Percentiles rank a stretch among this genome's conserved stretches.
Evolutionary conservation across 2,329 filamentous ascomycete genomes (phyloP).

Genomic region (Magnaporthales sp.): DNA sequence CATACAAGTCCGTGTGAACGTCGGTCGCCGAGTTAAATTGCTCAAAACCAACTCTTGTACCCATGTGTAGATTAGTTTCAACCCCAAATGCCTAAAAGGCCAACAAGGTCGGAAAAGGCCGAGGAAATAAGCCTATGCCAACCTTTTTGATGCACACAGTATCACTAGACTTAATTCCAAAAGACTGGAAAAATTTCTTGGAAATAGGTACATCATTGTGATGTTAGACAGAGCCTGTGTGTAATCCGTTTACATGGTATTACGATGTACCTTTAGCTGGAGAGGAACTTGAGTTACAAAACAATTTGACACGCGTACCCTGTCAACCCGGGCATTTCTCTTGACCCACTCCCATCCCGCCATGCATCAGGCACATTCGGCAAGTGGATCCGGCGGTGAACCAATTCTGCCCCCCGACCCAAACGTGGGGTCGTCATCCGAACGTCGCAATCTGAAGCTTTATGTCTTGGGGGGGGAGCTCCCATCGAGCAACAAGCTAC

Average conservation of each 20-base stretch:
- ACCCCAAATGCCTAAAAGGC: background rate
- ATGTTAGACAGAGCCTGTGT: background rate
- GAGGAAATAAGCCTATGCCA: no score
- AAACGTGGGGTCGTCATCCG: conserved; percentile 1
- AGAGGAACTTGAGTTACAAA: background rate
- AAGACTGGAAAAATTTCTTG: background rate
- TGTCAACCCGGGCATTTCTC: background rate
- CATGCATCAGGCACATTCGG: background rate
- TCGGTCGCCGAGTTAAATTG: background rate
- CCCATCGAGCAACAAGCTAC: background rate
- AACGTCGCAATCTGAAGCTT: background rate
- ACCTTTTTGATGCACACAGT: no score
- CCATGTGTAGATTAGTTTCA: background rate
- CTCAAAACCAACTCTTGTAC: background rate
- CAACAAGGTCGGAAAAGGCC: no score
- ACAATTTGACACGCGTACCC: background rate
- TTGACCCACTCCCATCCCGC: background rate
- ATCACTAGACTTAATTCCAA: background rate
- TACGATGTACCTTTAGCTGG: background rate
- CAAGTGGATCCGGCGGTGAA: background rate
- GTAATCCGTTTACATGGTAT: background rate
- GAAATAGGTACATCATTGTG: no score
- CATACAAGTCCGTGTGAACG: background rate
- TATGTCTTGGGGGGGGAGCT: background rate
- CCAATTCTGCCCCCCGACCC: background rate